Evolutionary conservation across 257 asterid species (phyloP), one percentile per base, ranked within the genome.

Genomic region (Solanum chilense): DNA sequence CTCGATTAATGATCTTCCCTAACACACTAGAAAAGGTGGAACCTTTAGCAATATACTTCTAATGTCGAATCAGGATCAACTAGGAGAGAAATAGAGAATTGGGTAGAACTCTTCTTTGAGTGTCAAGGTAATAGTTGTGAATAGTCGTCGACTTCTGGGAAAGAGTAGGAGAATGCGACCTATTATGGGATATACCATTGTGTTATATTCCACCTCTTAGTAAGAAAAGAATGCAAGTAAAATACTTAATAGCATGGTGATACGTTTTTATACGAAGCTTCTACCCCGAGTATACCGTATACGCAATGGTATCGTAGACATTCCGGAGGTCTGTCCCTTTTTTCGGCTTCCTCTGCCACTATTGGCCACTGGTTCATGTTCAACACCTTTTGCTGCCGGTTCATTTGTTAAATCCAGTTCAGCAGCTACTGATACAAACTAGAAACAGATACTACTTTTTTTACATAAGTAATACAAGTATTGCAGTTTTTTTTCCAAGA

Each of bases 281-380:
- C 33, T 64, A n/a, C 8, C 31, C 31, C 0, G 16, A 62, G 70
- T 3, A n/a, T n/a, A n/a, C 31, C 3, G 15, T 7, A 62, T n/a
- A n/a, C 31, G 15, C 29, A 64, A n/a, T 64, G 0, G 33, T 11
- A 64, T 25, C 8, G 33, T 64, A 64, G 70, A 62, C 16, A 12
- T 93, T 90, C 1, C 93, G 91, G 31, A 66, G 37, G 21, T 91
- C 86, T 1, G 86, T 91, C 12, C 75, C 87, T 18, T 88, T 90
- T 90, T 45, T 44, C 58, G 0, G n/a, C 86, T 84, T 85, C 88
- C 23, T 84, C 93, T 5, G 21, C 88, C 31, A 82, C 89, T 23
- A 78, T 49, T 9, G 88, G 84, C 76, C 82, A 90, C 91, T 89
- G 86, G 89, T 76, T 93, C 87, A 87, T 86, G 71, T 88, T 91